Conservation (phyloP, 192 early-diverging fungal species). For the Geranomyces michiganensis region DNA sequence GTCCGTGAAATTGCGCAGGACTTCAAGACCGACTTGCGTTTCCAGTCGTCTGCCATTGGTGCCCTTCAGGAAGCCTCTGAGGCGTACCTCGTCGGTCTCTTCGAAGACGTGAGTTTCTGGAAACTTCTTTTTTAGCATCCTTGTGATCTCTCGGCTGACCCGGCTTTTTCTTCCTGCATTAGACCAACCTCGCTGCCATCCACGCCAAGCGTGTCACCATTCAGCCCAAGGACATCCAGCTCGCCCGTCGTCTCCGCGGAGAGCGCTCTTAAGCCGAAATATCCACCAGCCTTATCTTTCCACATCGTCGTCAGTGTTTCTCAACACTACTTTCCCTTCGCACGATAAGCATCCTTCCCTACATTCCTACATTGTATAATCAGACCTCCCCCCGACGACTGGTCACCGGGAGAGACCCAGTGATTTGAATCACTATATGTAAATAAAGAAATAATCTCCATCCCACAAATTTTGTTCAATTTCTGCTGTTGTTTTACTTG, state of each 20-base stretch:
- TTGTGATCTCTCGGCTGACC: background rate
- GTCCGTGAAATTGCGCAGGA: slow-evolving; percentile 99
- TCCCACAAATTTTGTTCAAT: no score
- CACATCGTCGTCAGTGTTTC: slow-evolving; percentile 1
- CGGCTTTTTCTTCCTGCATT: slow-evolving; percentile 47
- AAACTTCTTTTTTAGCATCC: background rate
- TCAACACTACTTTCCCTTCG: slow-evolving; percentile 1
- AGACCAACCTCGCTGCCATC: slow-evolving; percentile 97
- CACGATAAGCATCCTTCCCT: background rate
- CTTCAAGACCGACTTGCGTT: slow-evolving; percentile 99
- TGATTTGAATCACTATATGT: no score
- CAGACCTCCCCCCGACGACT: no score
- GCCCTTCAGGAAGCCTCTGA: slow-evolving; percentile 96
- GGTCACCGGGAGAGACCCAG: no score
- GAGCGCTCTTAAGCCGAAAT: slow-evolving; percentile 46
- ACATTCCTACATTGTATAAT: no score
- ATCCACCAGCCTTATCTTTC: background rate
- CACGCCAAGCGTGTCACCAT: slow-evolving; percentile 99
- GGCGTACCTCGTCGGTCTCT: slow-evolving; percentile 73
- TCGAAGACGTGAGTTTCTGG: slow-evolving; percentile 42
- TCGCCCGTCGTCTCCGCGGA: slow-evolving; percentile 88
- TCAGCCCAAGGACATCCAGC: slow-evolving; percentile 98
- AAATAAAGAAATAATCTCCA: no score
- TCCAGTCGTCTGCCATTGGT: slow-evolving; percentile 98
- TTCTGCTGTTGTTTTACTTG: no score